Evolutionary conservation across 371 early-diverging fungal genomes (phyloP).

Genomic region (Lichtheimia hyalospora): DNA sequence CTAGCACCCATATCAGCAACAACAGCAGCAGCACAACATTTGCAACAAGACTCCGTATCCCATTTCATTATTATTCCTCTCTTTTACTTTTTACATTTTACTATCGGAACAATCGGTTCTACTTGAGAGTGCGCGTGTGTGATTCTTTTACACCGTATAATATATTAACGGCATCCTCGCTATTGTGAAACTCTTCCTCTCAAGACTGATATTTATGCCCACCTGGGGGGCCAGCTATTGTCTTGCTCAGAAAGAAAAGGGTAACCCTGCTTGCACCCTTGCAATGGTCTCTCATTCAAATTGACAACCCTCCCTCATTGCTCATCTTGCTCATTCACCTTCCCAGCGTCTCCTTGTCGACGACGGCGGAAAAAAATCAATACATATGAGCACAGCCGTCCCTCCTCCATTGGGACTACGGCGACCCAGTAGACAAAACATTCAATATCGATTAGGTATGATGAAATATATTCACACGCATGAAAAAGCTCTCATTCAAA

Average conservation of each 20-base stretch:
- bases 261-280: not conserved
- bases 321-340: not conserved
- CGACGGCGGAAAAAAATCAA: not conserved
- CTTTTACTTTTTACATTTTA: not conserved
- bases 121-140: not conserved
- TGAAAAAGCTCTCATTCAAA: not conserved
- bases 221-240: not conserved
- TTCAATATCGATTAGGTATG: conserved; percentile 23
- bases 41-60: no score
- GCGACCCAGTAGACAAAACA: conserved; percentile 20
- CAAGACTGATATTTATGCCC: not conserved
- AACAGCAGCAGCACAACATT: no score
- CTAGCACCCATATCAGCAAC: no score
- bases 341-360: not conserved
- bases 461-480: not conserved
- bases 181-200: not conserved
- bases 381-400: conserved; percentile 9
- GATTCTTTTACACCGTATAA: not conserved
- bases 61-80: no score
- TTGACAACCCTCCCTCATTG: not conserved
- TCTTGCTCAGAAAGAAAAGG: not conserved
- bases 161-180: not conserved
- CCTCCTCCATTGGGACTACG: conserved; percentile 24
- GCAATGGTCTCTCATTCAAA: not conserved
- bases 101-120: not conserved